Conservation (phyloP, 2,329 filamentous ascomycete species). For the Venturia aucupariae region DNA sequence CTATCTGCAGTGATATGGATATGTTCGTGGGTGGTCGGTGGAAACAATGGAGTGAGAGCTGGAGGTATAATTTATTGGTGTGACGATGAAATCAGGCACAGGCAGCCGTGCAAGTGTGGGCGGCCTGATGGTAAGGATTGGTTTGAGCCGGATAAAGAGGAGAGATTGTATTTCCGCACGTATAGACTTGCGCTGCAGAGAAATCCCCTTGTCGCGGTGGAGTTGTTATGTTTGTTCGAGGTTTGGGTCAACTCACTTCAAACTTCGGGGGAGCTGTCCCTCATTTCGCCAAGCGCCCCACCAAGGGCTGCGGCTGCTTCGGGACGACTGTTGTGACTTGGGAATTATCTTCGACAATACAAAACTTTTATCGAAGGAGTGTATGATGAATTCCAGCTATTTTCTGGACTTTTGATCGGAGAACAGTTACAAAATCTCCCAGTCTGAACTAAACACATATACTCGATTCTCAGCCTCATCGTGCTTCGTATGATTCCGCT, state of each 20-base stretch:
- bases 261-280: background rate
- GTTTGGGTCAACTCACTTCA: too few relatives aligned
- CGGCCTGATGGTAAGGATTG: background rate
- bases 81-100: background rate
- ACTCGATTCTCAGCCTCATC: background rate
- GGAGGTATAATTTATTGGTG: background rate
- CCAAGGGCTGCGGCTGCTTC: background rate
- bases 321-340: background rate
- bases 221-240: background rate
- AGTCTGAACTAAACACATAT: background rate
- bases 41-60: slow-evolving; percentile 1
- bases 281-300: background rate
- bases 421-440: background rate
- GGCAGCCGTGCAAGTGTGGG: background rate
- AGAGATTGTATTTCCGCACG: background rate
- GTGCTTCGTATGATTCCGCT: background rate
- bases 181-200: background rate
- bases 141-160: background rate
- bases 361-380: background rate
- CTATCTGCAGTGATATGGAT: background rate
- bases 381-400: background rate
- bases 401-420: background rate
- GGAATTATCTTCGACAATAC: background rate
- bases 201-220: background rate
- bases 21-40: background rate